phyloP scores from a whole-genome alignment of 2,329 filamentous ascomycete genomes.

The Botryotinia narcissicola region DNA sequence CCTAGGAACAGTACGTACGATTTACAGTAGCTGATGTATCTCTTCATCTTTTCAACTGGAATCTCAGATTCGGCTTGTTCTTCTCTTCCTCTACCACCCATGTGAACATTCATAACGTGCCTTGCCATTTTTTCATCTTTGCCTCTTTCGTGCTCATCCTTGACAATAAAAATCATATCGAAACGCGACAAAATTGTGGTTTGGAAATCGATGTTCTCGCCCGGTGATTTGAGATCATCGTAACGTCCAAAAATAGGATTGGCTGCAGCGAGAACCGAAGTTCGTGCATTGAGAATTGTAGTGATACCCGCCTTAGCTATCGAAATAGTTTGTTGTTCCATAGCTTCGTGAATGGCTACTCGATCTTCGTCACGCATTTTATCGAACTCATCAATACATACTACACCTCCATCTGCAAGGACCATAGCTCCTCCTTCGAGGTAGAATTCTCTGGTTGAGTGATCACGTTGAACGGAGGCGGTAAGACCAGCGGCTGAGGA shows the following conservation, averaged over 20 bases:
- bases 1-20: slow-evolving; percentile 56
- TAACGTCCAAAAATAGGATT: slow-evolving; percentile 98
- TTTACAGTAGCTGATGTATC: slow-evolving; percentile 96
- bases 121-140: slow-evolving; percentile 92
- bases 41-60: slow-evolving; percentile 92
- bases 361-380: slow-evolving; percentile 99
- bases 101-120: slow-evolving; percentile 97
- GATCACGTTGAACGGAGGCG: slow-evolving; percentile 91
- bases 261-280: slow-evolving; percentile 89
- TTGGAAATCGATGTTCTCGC: slow-evolving; percentile 99
- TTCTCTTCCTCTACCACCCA: slow-evolving; percentile 80
- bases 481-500: slow-evolving; percentile 97
- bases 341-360: slow-evolving; percentile 97
- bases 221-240: slow-evolving; percentile 95
- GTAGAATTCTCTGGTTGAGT: slow-evolving; percentile 91
- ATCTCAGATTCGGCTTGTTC: slow-evolving; percentile 86
- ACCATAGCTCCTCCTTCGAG: slow-evolving; percentile 99
- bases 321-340: slow-evolving; percentile 99
- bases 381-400: slow-evolving; percentile 99
- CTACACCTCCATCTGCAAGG: slow-evolving; percentile 90
- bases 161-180: slow-evolving; percentile 99
- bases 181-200: slow-evolving; percentile 98
- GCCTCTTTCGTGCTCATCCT: slow-evolving; percentile 85
- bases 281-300: slow-evolving; percentile 93
- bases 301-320: slow-evolving; percentile 99